Evolutionary conservation across 192 early-diverging fungal species (phyloP).

Genomic region (Entomortierella beljakovae): DNA sequence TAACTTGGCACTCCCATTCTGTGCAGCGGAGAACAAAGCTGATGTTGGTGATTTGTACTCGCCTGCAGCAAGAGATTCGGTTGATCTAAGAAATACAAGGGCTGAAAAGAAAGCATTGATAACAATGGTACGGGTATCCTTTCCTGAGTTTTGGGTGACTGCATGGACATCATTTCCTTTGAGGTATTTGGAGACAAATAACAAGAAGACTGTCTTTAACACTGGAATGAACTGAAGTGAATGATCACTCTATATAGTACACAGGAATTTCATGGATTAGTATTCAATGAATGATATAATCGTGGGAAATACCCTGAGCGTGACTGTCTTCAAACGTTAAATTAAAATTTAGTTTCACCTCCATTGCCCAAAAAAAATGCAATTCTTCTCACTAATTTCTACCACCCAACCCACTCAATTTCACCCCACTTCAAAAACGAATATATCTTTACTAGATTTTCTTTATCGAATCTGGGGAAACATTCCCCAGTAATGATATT

Average conservation of each 20-base stretch:
- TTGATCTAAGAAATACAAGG: slow-evolving; percentile 69
- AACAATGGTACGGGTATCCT: slow-evolving; percentile 68
- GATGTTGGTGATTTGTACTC: slow-evolving; percentile 61
- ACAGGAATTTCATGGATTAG: neutral
- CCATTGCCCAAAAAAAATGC: no score
- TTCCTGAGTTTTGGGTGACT: slow-evolving; percentile 66
- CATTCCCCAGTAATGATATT: no score
- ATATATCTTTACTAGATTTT: no score
- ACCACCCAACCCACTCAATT: slow-evolving; percentile 4
- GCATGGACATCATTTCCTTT: slow-evolving; percentile 88
- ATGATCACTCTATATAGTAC: slow-evolving; percentile 35
- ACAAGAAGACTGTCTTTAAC: slow-evolving; percentile 75
- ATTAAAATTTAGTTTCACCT: slow-evolving; percentile 1
- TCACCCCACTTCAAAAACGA: neutral
- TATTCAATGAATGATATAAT: no score
- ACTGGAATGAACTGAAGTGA: slow-evolving; percentile 76
- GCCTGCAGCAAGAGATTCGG: slow-evolving; percentile 44
- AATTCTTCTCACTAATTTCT: no score
- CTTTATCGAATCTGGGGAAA: no score
- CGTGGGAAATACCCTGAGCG: neutral
- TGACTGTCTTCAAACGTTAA: neutral
- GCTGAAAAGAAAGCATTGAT: slow-evolving; percentile 86
- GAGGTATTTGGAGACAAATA: slow-evolving; percentile 80
- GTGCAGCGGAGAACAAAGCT: slow-evolving; percentile 78
- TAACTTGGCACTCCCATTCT: slow-evolving; percentile 67